Evolutionary conservation across 1,284 basidiomycete species (phyloP).

Genomic region (Takashimella tepidaria): DNA sequence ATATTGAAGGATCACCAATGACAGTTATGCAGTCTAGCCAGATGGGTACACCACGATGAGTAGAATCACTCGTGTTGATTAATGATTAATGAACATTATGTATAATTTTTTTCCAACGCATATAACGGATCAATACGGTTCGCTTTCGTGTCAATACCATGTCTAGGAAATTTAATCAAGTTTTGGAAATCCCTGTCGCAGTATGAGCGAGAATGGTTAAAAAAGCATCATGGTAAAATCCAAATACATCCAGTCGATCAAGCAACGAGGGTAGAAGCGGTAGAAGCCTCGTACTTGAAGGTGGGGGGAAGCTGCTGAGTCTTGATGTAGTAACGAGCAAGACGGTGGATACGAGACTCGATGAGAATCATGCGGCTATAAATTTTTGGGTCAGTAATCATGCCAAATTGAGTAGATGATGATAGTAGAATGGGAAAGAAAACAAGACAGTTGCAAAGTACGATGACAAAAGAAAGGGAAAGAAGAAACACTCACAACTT

Average conservation of each 20-base stretch:
- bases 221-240: too few relatives aligned
- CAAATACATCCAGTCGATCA: constrained; percentile 26
- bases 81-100: too few relatives aligned
- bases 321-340: constrained; percentile 94
- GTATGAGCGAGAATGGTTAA: too few relatives aligned
- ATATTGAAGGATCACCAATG: not conserved
- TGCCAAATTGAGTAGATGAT: not conserved
- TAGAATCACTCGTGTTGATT: not conserved
- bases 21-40: too few relatives aligned
- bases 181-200: too few relatives aligned
- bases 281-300: constrained; percentile 95
- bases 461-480: constrained; percentile 11
- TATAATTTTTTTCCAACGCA: too few relatives aligned
- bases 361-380: constrained; percentile 81
- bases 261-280: constrained; percentile 61
- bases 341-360: constrained; percentile 97
- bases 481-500: constrained; percentile 62
- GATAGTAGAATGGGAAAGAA: not conserved
- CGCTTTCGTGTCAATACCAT: too few relatives aligned
- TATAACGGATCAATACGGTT: too few relatives aligned
- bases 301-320: constrained; percentile 95
- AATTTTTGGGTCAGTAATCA: not conserved
- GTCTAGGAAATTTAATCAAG: too few relatives aligned
- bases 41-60: not conserved
- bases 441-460: not conserved